Base-by-base conservation (phyloP, 441 rosid species). In the Populus hybrid region DNA sequence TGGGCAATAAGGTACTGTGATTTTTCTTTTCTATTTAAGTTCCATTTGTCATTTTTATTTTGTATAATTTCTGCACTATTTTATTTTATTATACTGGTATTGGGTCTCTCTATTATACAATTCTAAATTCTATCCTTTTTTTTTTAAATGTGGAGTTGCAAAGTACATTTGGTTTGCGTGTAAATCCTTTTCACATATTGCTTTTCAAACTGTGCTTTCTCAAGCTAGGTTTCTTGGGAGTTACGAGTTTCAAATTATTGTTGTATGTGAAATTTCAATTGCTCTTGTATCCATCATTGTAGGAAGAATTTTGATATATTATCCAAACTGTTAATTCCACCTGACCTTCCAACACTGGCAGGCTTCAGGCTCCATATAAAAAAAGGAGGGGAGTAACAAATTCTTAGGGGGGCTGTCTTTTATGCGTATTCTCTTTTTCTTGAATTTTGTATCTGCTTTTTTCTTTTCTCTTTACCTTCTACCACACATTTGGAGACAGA, bases 1-100 rank as follows among this genome's bases (percentile, higher is more conserved):
- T 94, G 98, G 98, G 98, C 69, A 92, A 93, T 84, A 97, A 97
- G 98, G 99, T 97, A 81, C 75, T 63, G 28, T 1, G 6, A 11
- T 57, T 66, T 66, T 74, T 50, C 36, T 30, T 79, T 18, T 53
- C 57, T 70, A 40, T 21, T 73, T 46, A 71, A 40, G 40, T 66
- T 28, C 5, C 66, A 11, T 7, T 50, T 5, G 11, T 76, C n/a
- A 30, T 2, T 78, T 68, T n/a, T 67, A 67, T 6, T 32, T 18
- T 24, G 24, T 40, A 4, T 40, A 10, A 23, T 11, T 73, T 64
- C 61, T 14, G 28, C 2, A 6, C 6, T 14, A 9, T 18, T 19
- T 28, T 2, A 40, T 10, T 6, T 9, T 42, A 30, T n/a, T 14
- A 70, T 38, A 46, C 57, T 46, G 57, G 57, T 53, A 36, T 64